These are phyloP conservation scores for Phytophthora cactorum DNA, from an alignment of 352 stramenopile genomes.

Conservation along the genomic window DNA sequence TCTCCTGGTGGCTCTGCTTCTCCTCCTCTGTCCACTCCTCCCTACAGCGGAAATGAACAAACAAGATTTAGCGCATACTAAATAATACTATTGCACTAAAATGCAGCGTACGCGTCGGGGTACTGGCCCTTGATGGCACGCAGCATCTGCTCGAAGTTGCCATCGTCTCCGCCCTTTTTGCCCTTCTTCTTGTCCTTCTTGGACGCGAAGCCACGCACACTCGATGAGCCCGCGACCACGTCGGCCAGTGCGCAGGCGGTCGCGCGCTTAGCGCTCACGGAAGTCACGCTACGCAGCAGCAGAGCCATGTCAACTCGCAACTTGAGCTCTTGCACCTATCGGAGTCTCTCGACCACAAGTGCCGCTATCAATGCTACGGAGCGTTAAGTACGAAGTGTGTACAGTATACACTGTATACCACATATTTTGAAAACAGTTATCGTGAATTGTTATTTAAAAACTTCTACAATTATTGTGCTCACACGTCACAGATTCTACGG, in stretches of 20 bases:
- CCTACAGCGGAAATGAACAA: conserved; percentile 26
- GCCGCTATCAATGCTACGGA: background rate
- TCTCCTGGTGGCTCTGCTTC: conserved; percentile 76
- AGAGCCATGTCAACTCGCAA: conserved; percentile 31
- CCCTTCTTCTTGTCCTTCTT: conserved; percentile 65
- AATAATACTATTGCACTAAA: background rate
- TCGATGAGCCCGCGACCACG: conserved; percentile 10
- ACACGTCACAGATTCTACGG: background rate
- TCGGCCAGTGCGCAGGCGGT: conserved; percentile 22
- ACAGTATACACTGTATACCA: too few relatives aligned
- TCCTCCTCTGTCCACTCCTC: conserved; percentile 86
- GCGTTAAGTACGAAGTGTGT: conserved; percentile 31
- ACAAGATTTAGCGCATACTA: background rate
- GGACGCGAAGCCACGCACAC: conserved; percentile 48
- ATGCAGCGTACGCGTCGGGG: conserved; percentile 62
- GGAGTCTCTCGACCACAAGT: conserved; percentile 38
- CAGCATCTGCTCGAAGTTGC: conserved; percentile 89
- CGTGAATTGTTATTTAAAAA: conserved; percentile 1
- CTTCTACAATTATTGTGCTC: conserved; percentile 9
- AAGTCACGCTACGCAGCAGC: conserved; percentile 36
- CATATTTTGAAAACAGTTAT: too few relatives aligned
- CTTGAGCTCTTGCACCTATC: conserved; percentile 10
- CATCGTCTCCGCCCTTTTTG: conserved; percentile 62
- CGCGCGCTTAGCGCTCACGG: conserved; percentile 34
- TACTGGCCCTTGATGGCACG: conserved; percentile 81